A percentile compares a stretch with the other conserved stretches of the same genome.
phyloP scores from a whole-genome alignment of 208 protist species.

The Phytomonas sp. region DNA sequence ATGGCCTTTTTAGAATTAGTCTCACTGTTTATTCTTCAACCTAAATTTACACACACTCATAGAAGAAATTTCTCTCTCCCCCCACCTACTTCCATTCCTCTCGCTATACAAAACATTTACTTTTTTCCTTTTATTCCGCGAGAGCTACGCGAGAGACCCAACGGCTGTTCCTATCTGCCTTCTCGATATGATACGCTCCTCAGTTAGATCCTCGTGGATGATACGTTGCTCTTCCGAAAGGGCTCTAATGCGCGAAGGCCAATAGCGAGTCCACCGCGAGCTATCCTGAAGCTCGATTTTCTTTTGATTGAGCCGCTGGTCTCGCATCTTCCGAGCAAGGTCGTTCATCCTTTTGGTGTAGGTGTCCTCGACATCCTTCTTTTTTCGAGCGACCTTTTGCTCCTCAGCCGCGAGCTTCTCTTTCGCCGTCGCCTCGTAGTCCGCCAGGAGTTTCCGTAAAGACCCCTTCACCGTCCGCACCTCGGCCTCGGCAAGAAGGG shows the following conservation, averaged over 20 bases:
- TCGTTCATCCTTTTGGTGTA: conserved; percentile 75
- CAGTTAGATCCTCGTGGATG: conserved; percentile 63
- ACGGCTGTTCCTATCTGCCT: conserved; percentile 11
- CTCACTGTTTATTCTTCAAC: conserved; percentile 6
- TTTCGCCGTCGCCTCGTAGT: conserved; percentile 50
- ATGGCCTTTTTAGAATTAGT: neutral
- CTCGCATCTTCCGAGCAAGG: conserved; percentile 34
- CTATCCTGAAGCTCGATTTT: conserved; percentile 49
- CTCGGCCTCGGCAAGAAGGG: conserved; percentile 50
- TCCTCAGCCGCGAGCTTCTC: conserved; percentile 32
- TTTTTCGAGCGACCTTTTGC: conserved; percentile 27
- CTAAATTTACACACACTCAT: neutral
- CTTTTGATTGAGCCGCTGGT: conserved; percentile 37
- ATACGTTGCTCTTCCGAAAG: conserved; percentile 58
- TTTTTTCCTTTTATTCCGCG: conserved; percentile 14
- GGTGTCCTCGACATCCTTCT: conserved; percentile 52
- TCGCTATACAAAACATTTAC: conserved; percentile 3
- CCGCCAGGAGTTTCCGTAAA: conserved; percentile 46
- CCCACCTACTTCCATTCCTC: neutral
- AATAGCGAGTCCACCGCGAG: conserved; percentile 65
- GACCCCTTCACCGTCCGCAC: conserved; percentile 38
- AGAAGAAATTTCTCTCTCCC: neutral
- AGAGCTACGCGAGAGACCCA: neutral
- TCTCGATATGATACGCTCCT: conserved; percentile 56
- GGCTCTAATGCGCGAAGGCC: conserved; percentile 50